A percentile compares a stretch with the other conserved stretches of the same genome.
phyloP scores from a whole-genome alignment of 2,329 filamentous ascomycete species.

The Phyllosticta capitalensis region DNA sequence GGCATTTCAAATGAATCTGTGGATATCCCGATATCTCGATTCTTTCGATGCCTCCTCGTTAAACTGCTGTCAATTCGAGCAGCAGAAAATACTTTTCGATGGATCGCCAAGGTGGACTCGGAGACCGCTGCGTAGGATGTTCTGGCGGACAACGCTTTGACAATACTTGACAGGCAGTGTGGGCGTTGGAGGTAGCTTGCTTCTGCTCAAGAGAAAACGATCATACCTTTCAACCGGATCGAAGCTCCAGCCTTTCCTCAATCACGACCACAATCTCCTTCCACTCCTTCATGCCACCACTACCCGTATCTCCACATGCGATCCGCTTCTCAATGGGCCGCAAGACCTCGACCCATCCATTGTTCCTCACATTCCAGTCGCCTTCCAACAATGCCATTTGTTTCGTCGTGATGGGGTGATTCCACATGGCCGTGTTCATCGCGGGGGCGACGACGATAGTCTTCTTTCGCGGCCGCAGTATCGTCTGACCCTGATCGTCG shows the following conservation, averaged over 20 bases:
- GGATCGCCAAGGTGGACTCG: no score
- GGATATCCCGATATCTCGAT: no score
- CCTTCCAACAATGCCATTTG: slow-evolving; percentile 62
- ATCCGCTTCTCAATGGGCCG: slow-evolving; percentile 64
- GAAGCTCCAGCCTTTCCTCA: slow-evolving; percentile 39
- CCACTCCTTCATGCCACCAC: slow-evolving; percentile 79
- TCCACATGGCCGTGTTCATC: slow-evolving; percentile 91
- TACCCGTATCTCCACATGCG: slow-evolving; percentile 76
- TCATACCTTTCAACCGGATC: background rate
- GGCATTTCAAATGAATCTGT: no score
- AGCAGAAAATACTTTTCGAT: no score
- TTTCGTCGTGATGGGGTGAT: slow-evolving; percentile 66
- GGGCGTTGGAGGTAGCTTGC: no score
- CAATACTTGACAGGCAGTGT: no score
- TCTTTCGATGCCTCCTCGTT: no score
- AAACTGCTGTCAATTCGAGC: no score
- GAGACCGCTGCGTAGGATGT: no score
- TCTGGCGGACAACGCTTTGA: no score
- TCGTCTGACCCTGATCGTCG: background rate
- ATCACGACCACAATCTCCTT: slow-evolving; percentile 59
- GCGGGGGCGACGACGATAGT: slow-evolving; percentile 67
- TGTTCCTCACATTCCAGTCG: slow-evolving; percentile 56
- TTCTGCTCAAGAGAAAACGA: no score
- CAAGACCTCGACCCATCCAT: slow-evolving; percentile 58
- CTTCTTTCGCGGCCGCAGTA: slow-evolving; percentile 38